Evolutionary conservation across 805 yeast species (phyloP).

Genomic region (Yarrowia phangngaensis): DNA sequence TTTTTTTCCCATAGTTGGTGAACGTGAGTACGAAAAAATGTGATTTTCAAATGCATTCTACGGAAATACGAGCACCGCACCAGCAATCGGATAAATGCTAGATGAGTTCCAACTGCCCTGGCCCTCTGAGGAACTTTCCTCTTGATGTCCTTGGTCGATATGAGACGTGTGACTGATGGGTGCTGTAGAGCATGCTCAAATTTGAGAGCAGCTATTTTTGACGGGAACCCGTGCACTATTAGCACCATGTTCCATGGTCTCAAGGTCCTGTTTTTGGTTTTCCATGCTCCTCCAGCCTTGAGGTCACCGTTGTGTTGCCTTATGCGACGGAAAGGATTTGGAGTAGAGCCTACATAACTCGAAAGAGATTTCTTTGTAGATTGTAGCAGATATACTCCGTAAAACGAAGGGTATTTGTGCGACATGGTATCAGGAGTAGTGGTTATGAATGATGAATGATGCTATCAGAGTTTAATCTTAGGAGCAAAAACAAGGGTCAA

Average conservation of each 20-base stretch:
- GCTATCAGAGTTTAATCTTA: neutral
- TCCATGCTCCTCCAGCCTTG: constrained; percentile 61
- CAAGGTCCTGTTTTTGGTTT: constrained; percentile 53
- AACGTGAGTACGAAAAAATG: constrained; percentile 35
- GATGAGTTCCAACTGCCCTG: constrained; percentile 32
- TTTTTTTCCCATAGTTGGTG: constrained; percentile 34
- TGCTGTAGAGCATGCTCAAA: constrained; percentile 88
- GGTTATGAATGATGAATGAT: neutral
- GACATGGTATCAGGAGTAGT: constrained; percentile 4
- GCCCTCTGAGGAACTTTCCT: constrained; percentile 33
- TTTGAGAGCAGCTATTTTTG: constrained; percentile 63
- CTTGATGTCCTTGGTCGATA: constrained; percentile 43
- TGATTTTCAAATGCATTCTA: constrained; percentile 34
- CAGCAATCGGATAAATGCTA: constrained; percentile 37
- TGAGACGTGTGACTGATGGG: constrained; percentile 59
- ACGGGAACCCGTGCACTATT: constrained; percentile 68
- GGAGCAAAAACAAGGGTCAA: neutral
- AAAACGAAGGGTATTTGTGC: constrained; percentile 41
- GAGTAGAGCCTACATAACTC: constrained; percentile 79
- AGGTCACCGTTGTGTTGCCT: constrained; percentile 77
- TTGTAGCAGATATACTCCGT: constrained; percentile 67
- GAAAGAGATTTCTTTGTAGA: constrained; percentile 56
- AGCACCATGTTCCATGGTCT: constrained; percentile 73
- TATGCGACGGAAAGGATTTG: constrained; percentile 63
- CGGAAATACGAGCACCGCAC: constrained; percentile 32